Evolutionary conservation across 1,284 basidiomycete species (phyloP).

Genomic region (Dichomitus squalens): DNA sequence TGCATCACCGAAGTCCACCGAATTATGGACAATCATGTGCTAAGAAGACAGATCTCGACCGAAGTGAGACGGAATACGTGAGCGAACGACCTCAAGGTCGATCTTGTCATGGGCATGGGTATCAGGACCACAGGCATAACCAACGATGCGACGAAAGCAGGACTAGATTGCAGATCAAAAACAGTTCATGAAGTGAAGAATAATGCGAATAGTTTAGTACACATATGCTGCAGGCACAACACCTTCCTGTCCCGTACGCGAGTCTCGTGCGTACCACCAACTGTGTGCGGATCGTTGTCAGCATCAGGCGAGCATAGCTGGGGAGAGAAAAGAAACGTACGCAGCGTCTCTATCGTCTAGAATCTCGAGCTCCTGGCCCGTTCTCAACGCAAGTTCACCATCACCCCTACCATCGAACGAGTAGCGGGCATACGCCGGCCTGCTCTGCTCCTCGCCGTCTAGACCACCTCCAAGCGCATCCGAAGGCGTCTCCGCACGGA

Average conservation of each 20-base stretch:
- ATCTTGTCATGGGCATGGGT: slow-evolving; percentile 37
- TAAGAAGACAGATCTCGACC: neutral
- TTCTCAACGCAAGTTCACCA: slow-evolving; percentile 70
- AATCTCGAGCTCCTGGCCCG: slow-evolving; percentile 75
- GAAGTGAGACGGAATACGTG: slow-evolving; percentile 6
- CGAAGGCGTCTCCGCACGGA: slow-evolving; percentile 77
- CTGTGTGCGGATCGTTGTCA: slow-evolving; percentile 43
- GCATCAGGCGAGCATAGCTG: neutral
- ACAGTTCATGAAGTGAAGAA: slow-evolving; percentile 16
- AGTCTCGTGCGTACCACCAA: slow-evolving; percentile 91
- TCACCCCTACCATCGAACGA: slow-evolving; percentile 79
- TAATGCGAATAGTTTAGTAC: slow-evolving; percentile 49
- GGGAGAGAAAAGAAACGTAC: slow-evolving; percentile 48
- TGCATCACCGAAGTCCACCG: slow-evolving; percentile 13
- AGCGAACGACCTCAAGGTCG: slow-evolving; percentile 36
- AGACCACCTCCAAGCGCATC: slow-evolving; percentile 66
- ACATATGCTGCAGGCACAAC: slow-evolving; percentile 89
- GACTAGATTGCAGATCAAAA: slow-evolving; percentile 25
- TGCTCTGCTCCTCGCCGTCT: slow-evolving; percentile 64
- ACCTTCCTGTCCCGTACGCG: slow-evolving; percentile 77
- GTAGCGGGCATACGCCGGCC: slow-evolving; percentile 77
- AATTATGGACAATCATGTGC: neutral
- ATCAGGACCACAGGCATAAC: slow-evolving; percentile 27
- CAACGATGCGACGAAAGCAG: slow-evolving; percentile 32
- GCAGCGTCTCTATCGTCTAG: slow-evolving; percentile 79